Evolutionary conservation across 257 asterid genomes (phyloP).

Genomic region (Salvia miltiorrhiza): DNA sequence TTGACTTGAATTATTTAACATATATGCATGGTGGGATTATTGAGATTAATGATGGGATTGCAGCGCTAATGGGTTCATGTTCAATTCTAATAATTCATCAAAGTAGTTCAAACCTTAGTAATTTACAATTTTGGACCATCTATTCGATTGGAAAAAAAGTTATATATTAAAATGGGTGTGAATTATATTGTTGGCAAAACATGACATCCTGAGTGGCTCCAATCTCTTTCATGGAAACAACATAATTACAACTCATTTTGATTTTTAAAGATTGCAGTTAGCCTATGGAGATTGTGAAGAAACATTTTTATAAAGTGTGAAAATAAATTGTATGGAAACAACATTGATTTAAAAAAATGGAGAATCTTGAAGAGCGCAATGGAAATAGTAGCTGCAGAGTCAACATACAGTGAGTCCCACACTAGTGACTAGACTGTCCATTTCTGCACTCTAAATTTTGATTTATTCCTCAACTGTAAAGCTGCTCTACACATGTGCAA

Average conservation of each 20-base stretch:
- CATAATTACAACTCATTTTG: constrained; percentile 3
- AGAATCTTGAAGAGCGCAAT: constrained; percentile 24
- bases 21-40: constrained; percentile 8
- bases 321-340: no score
- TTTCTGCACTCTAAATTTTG: neutral
- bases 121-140: neutral
- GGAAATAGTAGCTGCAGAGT: constrained; percentile 11
- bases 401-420: constrained; percentile 16
- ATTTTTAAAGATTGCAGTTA: neutral
- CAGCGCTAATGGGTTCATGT: constrained; percentile 32
- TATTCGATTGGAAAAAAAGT: no score
- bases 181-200: constrained; percentile 9
- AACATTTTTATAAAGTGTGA: no score
- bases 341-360: no score
- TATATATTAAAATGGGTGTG: neutral
- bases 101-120: neutral
- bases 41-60: constrained; percentile 31
- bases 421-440: neutral
- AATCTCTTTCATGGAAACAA: constrained; percentile 1
- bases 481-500: constrained; percentile 28
- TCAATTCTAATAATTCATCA: constrained; percentile 20
- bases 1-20: constrained; percentile 20
- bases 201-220: neutral
- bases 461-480: constrained; percentile 25
- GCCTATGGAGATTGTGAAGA: neutral